Evolutionary conservation across 1,284 basidiomycete genomes (phyloP).

Genomic region (Boletus holoroseus): DNA sequence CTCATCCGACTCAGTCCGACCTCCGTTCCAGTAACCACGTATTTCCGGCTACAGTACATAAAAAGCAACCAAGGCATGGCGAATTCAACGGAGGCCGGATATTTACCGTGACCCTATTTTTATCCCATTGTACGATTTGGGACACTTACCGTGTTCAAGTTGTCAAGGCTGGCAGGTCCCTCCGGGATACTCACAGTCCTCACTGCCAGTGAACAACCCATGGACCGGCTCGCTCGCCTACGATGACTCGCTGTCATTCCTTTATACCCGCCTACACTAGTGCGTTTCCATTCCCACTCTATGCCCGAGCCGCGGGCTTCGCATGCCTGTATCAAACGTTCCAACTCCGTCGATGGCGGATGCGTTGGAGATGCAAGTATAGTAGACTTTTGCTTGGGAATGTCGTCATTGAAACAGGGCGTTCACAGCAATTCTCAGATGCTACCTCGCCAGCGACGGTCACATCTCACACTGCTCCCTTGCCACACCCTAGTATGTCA

Average conservation of each 20-base stretch:
- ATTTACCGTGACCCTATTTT: constrained; percentile 10
- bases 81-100: constrained; percentile 1
- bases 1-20: constrained; percentile 1
- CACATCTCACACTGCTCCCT: not conserved
- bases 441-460: not conserved
- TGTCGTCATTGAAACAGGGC: constrained; percentile 1
- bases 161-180: no score
- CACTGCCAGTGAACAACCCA: no score
- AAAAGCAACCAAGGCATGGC: not conserved
- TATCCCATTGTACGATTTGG: constrained; percentile 1
- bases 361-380: constrained; percentile 18
- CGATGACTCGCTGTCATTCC: constrained; percentile 3
- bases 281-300: constrained; percentile 19
- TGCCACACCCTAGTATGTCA: constrained; percentile 1
- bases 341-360: constrained; percentile 30
- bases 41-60: not conserved
- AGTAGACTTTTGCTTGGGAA: not conserved
- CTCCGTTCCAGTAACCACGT: constrained; percentile 1
- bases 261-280: not conserved
- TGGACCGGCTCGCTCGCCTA: not conserved
- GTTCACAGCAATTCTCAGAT: not conserved
- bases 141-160: not conserved
- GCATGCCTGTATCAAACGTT: constrained; percentile 8
- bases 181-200: no score
- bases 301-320: constrained; percentile 20